Evolutionary conservation across 2,329 filamentous ascomycete species (phyloP).

Genomic region (Curvularia verruculosa): DNA sequence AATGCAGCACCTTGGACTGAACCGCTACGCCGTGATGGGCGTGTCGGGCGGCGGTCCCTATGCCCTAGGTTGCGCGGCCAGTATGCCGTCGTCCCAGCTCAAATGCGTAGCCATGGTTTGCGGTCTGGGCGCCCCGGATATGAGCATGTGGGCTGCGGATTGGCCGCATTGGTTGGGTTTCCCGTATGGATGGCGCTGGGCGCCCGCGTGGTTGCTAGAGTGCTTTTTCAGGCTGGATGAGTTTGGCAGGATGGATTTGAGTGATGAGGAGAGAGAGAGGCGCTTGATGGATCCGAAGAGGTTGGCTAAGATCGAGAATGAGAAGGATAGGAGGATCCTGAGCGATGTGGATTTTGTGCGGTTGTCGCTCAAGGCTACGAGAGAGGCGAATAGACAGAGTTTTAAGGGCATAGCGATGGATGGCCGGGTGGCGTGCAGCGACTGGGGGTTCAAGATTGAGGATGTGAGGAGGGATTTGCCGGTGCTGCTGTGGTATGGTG

Average conservation of each 20-base stretch:
- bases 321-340: constrained; percentile 34
- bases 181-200: constrained; percentile 38
- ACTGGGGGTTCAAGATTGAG: constrained; percentile 46
- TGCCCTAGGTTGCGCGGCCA: constrained; percentile 37
- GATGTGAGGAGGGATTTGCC: constrained; percentile 46
- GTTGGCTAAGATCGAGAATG: constrained; percentile 4
- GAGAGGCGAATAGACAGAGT: constrained; percentile 41
- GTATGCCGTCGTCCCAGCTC: constrained; percentile 28
- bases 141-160: constrained; percentile 41
- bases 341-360: constrained; percentile 30
- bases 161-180: constrained; percentile 37
- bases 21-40: constrained; percentile 36
- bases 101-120: constrained; percentile 36
- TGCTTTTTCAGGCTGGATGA: constrained; percentile 35
- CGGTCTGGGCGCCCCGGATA: constrained; percentile 45
- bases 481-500: constrained; percentile 42
- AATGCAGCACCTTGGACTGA: constrained; percentile 26
- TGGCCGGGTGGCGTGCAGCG: constrained; percentile 32
- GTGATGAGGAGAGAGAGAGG: constrained; percentile 32
- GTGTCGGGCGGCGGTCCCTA: constrained; percentile 44
- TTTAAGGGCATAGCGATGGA: constrained; percentile 40
- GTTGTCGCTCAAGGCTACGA: constrained; percentile 23
- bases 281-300: not conserved
- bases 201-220: constrained; percentile 21
- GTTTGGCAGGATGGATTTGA: constrained; percentile 39